phyloP scores from a whole-genome alignment of 2,329 filamentous ascomycete species.

The Coniosporium tulheliwenetii region DNA sequence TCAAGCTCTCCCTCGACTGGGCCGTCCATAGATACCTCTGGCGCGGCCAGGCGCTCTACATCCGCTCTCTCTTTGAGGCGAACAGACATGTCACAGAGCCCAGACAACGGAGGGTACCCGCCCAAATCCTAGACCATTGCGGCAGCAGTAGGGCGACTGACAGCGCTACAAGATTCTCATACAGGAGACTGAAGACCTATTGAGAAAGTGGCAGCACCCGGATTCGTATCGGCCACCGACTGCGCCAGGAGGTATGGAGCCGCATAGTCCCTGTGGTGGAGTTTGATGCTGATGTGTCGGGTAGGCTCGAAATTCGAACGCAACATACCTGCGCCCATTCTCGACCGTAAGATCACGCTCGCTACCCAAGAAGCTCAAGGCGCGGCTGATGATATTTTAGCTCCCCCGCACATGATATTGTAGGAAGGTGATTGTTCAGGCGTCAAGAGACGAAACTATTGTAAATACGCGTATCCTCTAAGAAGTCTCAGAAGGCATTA shows the following conservation, averaged over 20 bases:
- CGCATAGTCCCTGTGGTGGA: too few relatives aligned
- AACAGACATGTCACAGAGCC: constrained; percentile 76
- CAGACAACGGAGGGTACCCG: constrained; percentile 64
- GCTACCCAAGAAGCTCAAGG: background rate
- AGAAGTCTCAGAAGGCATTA: too few relatives aligned
- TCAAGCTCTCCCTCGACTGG: constrained; percentile 94
- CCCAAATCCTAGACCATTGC: background rate
- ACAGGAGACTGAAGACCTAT: constrained; percentile 70
- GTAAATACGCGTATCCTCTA: too few relatives aligned
- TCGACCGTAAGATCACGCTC: constrained; percentile 51
- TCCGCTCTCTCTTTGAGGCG: constrained; percentile 85
- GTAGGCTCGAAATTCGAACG: constrained; percentile 73
- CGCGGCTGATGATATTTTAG: background rate
- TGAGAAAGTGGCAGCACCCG: constrained; percentile 94
- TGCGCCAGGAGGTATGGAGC: constrained; percentile 58
- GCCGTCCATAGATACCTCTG: constrained; percentile 82
- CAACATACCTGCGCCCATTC: constrained; percentile 66
- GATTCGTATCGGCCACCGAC: constrained; percentile 84
- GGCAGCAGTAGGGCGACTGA: background rate
- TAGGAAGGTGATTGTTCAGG: background rate
- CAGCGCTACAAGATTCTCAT: constrained; percentile 50
- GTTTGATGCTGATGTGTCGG: constrained; percentile 15
- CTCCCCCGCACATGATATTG: constrained; percentile 2
- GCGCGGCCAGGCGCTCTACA: constrained; percentile 92
- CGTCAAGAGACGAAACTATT: background rate